Evolutionary conservation across 1,139 yeast species (phyloP).

Genomic region (Kazachstania sp.): DNA sequence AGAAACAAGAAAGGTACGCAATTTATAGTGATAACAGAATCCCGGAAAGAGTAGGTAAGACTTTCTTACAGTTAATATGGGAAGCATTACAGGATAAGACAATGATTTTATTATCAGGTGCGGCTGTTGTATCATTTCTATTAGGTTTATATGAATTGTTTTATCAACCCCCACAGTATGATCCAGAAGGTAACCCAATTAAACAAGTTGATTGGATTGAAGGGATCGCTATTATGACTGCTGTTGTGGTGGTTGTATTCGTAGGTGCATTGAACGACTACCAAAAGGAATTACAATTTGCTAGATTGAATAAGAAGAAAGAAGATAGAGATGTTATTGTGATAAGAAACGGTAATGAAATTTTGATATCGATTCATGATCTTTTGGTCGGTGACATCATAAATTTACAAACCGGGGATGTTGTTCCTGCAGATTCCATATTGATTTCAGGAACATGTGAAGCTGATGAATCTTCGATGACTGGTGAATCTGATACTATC

Average conservation of each 20-base stretch:
- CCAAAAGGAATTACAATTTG: conserved; percentile 92
- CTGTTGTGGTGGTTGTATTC: conserved; percentile 78
- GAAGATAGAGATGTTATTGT: conserved; percentile 78
- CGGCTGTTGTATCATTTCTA: conserved; percentile 83
- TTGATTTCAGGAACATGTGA: conserved; percentile 67
- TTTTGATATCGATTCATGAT: conserved; percentile 63
- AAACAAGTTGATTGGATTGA: conserved; percentile 96
- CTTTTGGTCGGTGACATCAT: conserved; percentile 80
- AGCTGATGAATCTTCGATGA: conserved; percentile 85
- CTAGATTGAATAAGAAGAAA: conserved; percentile 74
- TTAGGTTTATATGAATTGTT: conserved; percentile 88
- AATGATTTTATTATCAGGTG: conserved; percentile 69
- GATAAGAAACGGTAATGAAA: conserved; percentile 62
- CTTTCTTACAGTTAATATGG: conserved; percentile 59
- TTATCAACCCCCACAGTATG: conserved; percentile 71
- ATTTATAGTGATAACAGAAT: conserved; percentile 61
- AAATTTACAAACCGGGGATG: conserved; percentile 84
- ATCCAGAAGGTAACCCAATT: conserved; percentile 61
- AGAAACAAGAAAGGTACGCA: conserved; percentile 30
- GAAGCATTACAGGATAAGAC: conserved; percentile 91
- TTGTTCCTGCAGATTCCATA: conserved; percentile 82
- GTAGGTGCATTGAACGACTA: conserved; percentile 95
- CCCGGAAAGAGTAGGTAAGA: conserved; percentile 61
- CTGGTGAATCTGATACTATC: conserved; percentile 88
- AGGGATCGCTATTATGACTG: conserved; percentile 94